Conservation (phyloP, 306 rosid species). For the Senna siamea region DNA sequence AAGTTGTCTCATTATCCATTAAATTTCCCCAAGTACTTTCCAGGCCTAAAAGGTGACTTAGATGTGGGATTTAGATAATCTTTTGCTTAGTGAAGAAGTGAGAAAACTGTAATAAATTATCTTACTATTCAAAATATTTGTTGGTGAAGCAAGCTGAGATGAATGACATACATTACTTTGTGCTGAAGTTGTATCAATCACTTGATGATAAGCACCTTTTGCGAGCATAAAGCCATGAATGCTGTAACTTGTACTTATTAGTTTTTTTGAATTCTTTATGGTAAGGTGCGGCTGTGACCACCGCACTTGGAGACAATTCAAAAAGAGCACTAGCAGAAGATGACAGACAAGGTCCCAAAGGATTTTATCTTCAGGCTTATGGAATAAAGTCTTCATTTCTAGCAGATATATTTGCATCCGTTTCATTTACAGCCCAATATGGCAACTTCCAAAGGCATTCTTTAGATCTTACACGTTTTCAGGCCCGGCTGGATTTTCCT, state of each 20-base stretch:
- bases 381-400: slow-evolving; percentile 62
- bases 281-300: slow-evolving; percentile 10
- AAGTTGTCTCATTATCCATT: slow-evolving; percentile 35
- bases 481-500: slow-evolving; percentile 75
- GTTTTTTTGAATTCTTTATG: not conserved
- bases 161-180: not conserved
- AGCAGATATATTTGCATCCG: slow-evolving; percentile 72
- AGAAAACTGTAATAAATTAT: slow-evolving; percentile 22
- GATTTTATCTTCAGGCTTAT: slow-evolving; percentile 53
- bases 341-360: slow-evolving; percentile 47
- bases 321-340: slow-evolving; percentile 14
- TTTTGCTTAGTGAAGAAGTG: slow-evolving; percentile 27
- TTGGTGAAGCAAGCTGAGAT: not conserved
- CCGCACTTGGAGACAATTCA: slow-evolving; percentile 18
- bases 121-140: not conserved
- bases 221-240: not conserved
- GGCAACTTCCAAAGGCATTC: slow-evolving; percentile 78
- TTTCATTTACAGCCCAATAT: slow-evolving; percentile 74
- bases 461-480: slow-evolving; percentile 81
- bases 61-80: not conserved
- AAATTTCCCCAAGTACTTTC: slow-evolving; percentile 15
- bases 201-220: slow-evolving; percentile 20
- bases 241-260: not conserved
- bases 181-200: not conserved
- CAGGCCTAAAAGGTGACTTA: slow-evolving; percentile 8